phyloP scores from a whole-genome alignment of 768 basidiomycete species.

The Boletus rufocinnamomeus region DNA sequence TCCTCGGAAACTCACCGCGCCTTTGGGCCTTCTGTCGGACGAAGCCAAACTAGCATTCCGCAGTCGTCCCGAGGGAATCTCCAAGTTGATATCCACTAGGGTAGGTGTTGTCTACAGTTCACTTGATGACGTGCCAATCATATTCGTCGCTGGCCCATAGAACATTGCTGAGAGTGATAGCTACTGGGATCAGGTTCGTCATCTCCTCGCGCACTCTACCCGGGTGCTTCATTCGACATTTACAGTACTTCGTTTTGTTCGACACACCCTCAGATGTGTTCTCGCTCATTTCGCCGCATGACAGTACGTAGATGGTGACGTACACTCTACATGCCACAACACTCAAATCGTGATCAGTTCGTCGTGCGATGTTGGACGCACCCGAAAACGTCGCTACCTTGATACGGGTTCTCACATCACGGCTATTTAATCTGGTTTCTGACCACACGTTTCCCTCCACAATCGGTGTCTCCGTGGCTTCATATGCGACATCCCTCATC shows the following conservation, averaged over 20 bases:
- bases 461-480: slow-evolving; percentile 55
- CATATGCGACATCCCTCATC: slow-evolving; percentile 72
- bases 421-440: slow-evolving; percentile 72
- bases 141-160: slow-evolving; percentile 38
- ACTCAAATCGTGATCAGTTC: slow-evolving; percentile 51
- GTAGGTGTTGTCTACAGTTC: slow-evolving; percentile 45
- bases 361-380: slow-evolving; percentile 75
- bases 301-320: slow-evolving; percentile 54
- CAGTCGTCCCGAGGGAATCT: slow-evolving; percentile 76
- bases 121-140: slow-evolving; percentile 1
- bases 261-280: slow-evolving; percentile 91
- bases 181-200: slow-evolving; percentile 89
- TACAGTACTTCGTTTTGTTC: slow-evolving; percentile 79
- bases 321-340: not conserved
- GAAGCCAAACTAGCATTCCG: slow-evolving; percentile 90
- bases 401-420: slow-evolving; percentile 64
- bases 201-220: not conserved
- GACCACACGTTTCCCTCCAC: slow-evolving; percentile 79
- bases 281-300: slow-evolving; percentile 82
- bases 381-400: slow-evolving; percentile 88
- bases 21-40: slow-evolving; percentile 79
- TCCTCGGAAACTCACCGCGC: slow-evolving; percentile 70
- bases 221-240: slow-evolving; percentile 3
- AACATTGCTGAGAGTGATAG: slow-evolving; percentile 71
- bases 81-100: slow-evolving; percentile 69